Conservation (phyloP, 2,329 filamentous ascomycete species). For the Arthroderma sp. region DNA sequence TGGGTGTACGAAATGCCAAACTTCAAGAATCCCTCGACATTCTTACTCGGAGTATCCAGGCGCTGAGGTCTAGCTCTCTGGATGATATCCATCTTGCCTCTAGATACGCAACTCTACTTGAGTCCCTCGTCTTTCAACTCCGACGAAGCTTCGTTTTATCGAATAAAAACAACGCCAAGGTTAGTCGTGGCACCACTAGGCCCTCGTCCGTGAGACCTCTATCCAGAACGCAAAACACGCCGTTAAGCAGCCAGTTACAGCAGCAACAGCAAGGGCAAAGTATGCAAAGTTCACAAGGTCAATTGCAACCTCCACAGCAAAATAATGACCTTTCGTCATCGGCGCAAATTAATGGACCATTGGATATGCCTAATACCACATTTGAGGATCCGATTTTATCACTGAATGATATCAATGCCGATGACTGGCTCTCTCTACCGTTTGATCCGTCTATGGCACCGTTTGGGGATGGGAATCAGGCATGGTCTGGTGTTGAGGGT, state of each 20-base stretch:
- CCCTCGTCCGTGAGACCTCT: constrained; percentile 20
- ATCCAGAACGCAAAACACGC: constrained; percentile 14
- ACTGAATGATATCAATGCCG: constrained; percentile 12
- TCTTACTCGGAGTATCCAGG: constrained; percentile 36
- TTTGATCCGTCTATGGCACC: constrained; percentile 34
- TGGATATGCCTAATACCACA: constrained; percentile 6
- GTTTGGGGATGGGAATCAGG: constrained; percentile 26
- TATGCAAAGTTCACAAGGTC: constrained; percentile 1
- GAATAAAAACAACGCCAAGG: constrained; percentile 17
- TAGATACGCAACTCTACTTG: constrained; percentile 38
- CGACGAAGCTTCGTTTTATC: constrained; percentile 24
- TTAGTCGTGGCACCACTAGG: constrained; percentile 15
- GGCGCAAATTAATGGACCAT: background rate
- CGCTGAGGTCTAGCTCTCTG: constrained; percentile 35
- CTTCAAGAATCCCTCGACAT: constrained; percentile 36
- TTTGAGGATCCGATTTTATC: constrained; percentile 8
- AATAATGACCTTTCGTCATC: background rate
- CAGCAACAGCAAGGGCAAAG: constrained; percentile 2
- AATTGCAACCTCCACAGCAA: background rate
- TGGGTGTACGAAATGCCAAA: constrained; percentile 38
- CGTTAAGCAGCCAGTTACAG: background rate
- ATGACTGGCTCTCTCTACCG: constrained; percentile 31
- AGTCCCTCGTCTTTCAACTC: constrained; percentile 31
- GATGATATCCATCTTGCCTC: constrained; percentile 42
- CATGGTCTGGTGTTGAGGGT: constrained; percentile 27